Conservation (phyloP, 768 basidiomycete species). For the Russula foetens region DNA sequence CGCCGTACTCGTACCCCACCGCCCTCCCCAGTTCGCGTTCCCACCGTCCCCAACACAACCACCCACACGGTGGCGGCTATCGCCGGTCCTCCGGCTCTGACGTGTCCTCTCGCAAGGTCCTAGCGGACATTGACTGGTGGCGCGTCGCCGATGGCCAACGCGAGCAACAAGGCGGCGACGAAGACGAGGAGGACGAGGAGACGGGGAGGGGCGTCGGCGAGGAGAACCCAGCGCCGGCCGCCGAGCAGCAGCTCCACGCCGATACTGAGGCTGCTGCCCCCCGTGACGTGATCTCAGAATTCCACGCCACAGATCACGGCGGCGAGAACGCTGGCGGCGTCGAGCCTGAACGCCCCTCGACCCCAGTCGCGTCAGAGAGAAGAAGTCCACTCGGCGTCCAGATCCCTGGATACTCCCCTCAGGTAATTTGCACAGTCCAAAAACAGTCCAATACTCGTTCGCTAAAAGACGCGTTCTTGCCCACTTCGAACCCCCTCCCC, state of each 20-base stretch:
- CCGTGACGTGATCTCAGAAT: not conserved
- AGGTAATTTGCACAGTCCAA: constrained; percentile 4
- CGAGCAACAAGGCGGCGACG: constrained; percentile 35
- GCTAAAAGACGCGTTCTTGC: not conserved
- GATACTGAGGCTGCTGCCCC: not conserved
- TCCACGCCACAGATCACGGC: constrained; percentile 24
- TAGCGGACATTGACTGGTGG: constrained; percentile 89
- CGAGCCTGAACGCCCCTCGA: constrained; percentile 34
- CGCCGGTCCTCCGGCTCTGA: constrained; percentile 67
- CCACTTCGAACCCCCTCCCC: not conserved
- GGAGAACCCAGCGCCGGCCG: not conserved
- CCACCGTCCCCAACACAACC: constrained; percentile 21
- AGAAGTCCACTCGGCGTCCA: constrained; percentile 12
- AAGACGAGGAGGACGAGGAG: constrained; percentile 22
- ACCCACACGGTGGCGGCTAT: constrained; percentile 23
- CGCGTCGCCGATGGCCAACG: constrained; percentile 66
- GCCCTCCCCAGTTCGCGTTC: constrained; percentile 29
- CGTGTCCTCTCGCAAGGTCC: constrained; percentile 54
- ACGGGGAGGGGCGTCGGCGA: constrained; percentile 20
- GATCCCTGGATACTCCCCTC: constrained; percentile 28
- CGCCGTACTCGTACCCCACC: constrained; percentile 44
- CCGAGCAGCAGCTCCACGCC: not conserved
- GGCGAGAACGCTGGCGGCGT: constrained; percentile 28
- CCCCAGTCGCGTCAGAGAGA: constrained; percentile 29
- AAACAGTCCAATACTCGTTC: too few relatives aligned